Conservation (phyloP, 139 green algal species). For the Volvox africanus region DNA sequence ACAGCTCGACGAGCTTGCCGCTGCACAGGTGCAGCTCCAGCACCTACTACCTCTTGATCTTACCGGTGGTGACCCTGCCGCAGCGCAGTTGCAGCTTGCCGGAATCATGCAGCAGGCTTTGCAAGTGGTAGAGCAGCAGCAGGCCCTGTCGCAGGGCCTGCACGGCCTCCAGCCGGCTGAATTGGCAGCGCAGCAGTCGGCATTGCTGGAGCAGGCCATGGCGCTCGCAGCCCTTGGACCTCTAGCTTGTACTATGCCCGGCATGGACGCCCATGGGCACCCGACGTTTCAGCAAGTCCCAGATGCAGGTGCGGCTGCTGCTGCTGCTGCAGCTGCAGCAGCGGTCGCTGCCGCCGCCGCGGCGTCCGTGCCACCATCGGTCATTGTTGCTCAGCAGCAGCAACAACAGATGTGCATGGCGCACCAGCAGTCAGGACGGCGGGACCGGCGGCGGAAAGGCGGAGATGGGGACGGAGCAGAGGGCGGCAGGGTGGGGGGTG, state of each 20-base stretch:
- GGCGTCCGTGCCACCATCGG: constrained; percentile 17
- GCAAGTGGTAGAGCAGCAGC: constrained; percentile 33
- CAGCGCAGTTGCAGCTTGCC: constrained; percentile 19
- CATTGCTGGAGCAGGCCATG: constrained; percentile 42
- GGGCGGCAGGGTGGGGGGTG: not conserved
- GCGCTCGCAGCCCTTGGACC: not conserved
- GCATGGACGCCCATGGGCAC: constrained; percentile 15
- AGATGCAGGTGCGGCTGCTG: constrained; percentile 13
- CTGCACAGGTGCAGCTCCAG: constrained; percentile 41
- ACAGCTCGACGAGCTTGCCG: constrained; percentile 29
- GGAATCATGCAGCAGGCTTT: constrained; percentile 43
- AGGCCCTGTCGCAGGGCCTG: not conserved
- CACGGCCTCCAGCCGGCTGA: not conserved
- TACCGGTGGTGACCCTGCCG: not conserved
- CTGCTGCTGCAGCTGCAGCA: constrained; percentile 15
- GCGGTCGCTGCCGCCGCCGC: not conserved
- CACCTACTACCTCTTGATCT: constrained; percentile 22
- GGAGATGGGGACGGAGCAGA: not conserved
- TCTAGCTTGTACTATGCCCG: not conserved
- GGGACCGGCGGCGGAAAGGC: constrained; percentile 8
- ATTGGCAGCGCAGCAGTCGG: constrained; percentile 20
- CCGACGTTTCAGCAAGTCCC: not conserved
- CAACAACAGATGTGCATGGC: not conserved
- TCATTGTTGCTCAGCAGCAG: not conserved
- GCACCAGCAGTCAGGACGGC: not conserved